Evolutionary conservation across 306 rosid genomes (phyloP).

Genomic region (Pyrus pyrifolia): DNA sequence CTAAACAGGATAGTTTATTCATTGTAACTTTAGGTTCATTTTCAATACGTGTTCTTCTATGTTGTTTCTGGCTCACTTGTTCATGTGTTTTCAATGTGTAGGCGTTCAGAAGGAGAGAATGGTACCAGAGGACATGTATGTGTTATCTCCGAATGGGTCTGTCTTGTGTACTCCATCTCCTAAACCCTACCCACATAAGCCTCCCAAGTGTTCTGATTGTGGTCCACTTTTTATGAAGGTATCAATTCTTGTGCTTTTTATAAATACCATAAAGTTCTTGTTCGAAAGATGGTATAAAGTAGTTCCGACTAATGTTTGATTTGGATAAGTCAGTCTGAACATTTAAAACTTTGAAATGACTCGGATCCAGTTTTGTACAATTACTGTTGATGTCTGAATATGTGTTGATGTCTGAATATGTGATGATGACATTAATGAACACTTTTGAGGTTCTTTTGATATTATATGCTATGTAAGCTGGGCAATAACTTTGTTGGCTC

Average conservation of each 20-base stretch:
- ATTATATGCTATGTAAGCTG: not conserved
- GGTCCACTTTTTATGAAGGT: slow-evolving; percentile 93
- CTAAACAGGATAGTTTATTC: not conserved
- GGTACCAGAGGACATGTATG: slow-evolving; percentile 91
- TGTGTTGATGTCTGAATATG: not conserved
- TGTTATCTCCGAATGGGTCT: slow-evolving; percentile 57
- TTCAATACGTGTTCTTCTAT: not conserved
- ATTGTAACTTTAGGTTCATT: not conserved
- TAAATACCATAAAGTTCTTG: not conserved
- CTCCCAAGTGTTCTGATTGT: slow-evolving; percentile 90
- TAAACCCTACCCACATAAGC: slow-evolving; percentile 81
- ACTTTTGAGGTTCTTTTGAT: not conserved
- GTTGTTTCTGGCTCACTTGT: not conserved
- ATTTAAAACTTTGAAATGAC: not conserved
- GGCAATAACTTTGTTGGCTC: not conserved
- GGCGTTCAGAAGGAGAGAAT: slow-evolving; percentile 97
- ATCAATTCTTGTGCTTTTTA: slow-evolving; percentile 8
- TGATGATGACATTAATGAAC: not conserved
- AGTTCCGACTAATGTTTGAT: not conserved
- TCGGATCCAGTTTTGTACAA: not conserved
- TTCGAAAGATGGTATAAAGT: not conserved
- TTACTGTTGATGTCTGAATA: not conserved
- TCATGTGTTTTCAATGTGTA: slow-evolving; percentile 23
- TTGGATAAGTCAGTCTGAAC: not conserved
- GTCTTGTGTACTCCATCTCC: slow-evolving; percentile 70